Percentiles rank a stretch among this genome's conserved stretches.
Evolutionary conservation across 176 grass and related monocot species (phyloP).

Genomic region (Eremochloa ophiuroides): DNA sequence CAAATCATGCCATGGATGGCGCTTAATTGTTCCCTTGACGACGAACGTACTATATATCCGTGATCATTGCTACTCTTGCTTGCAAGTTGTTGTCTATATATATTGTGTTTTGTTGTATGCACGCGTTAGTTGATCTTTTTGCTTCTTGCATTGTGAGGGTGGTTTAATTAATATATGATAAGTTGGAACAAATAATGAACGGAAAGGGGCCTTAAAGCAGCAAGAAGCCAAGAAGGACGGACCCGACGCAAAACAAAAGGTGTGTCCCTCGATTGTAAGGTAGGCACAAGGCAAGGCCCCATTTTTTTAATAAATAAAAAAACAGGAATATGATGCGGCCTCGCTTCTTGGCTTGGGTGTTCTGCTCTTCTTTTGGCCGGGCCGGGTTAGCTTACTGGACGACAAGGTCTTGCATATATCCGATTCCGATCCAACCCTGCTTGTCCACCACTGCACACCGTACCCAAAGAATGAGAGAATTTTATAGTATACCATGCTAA

Average conservation of each 20-base stretch:
- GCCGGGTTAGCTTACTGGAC: not conserved
- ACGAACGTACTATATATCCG: no score
- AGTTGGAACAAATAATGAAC: no score
- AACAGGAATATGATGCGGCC: constrained; percentile 1
- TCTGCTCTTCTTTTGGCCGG: not conserved
- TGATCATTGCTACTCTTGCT: no score
- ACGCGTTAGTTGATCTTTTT: no score
- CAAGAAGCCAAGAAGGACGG: not conserved
- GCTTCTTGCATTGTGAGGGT: no score
- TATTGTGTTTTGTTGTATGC: no score
- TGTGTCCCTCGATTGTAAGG: constrained; percentile 39
- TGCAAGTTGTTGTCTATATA: no score
- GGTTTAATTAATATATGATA: no score
- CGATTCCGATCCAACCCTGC: not conserved
- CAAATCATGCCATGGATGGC: no score
- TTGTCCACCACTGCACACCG: not conserved
- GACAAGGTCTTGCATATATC: constrained; percentile 7
- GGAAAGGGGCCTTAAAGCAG: no score
- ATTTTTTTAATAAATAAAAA: not conserved
- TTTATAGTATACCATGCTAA: not conserved
- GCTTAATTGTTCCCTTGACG: no score
- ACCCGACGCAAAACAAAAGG: not conserved
- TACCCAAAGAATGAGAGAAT: not conserved
- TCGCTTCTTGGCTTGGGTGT: not conserved
- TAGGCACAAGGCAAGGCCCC: constrained; percentile 30